Percentiles rank a stretch among this genome's conserved stretches.
phyloP scores from a whole-genome alignment of 306 rosid genomes.

The Cicer chorassanicum region DNA sequence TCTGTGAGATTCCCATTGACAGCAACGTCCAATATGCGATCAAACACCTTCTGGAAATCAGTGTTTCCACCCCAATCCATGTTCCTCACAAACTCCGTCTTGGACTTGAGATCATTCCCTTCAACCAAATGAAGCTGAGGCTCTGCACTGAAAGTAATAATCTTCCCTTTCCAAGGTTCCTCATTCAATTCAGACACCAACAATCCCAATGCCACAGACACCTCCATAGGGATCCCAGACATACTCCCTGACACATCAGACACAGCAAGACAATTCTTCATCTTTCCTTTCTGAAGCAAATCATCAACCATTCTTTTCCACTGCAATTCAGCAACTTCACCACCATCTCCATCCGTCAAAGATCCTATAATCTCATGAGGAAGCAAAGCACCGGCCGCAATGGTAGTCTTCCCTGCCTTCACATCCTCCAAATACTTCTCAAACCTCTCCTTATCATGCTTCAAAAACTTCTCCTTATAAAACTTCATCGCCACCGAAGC shows the following conservation, averaged over 20 bases:
- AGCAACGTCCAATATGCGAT: conserved; percentile 59
- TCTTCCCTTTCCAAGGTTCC: conserved; percentile 76
- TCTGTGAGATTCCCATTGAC: conserved; percentile 59
- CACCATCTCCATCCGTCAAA: conserved; percentile 41
- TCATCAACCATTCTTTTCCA: conserved; percentile 78
- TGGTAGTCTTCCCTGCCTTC: conserved; percentile 48
- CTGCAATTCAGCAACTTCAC: conserved; percentile 67
- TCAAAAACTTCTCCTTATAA: conserved; percentile 56
- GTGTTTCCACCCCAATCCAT: conserved; percentile 61
- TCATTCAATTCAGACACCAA: conserved; percentile 67
- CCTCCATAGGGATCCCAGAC: conserved; percentile 60
- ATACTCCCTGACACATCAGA: conserved; percentile 72
- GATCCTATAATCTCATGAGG: conserved; percentile 62
- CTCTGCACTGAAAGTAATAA: conserved; percentile 54
- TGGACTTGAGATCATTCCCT: conserved; percentile 54
- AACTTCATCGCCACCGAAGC: conserved; percentile 71
- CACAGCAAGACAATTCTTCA: conserved; percentile 60
- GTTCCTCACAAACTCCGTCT: conserved; percentile 42
- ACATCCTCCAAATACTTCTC: conserved; percentile 55
- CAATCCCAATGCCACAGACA: conserved; percentile 65
- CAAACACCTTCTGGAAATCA: conserved; percentile 72
- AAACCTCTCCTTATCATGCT: conserved; percentile 64
- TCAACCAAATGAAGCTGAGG: conserved; percentile 64
- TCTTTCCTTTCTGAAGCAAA: conserved; percentile 51
- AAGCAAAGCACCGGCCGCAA: conserved; percentile 71